Base-by-base conservation (phyloP, 257 asterid species). In the Penstemon barbatus region DNA sequence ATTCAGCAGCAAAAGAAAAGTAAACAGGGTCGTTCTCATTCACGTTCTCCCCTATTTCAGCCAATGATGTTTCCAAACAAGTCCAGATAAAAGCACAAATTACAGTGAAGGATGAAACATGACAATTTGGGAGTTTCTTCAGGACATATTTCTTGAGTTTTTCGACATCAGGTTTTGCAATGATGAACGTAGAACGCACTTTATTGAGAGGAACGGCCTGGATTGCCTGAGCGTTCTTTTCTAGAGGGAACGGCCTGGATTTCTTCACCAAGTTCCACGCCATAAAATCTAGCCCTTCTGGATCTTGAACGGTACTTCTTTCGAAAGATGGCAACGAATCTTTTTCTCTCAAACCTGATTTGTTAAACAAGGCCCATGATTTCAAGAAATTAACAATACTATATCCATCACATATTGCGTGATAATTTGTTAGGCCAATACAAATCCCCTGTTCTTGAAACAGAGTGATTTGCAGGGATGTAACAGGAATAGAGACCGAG, bases 61-160 rank as follows among this genome's bases (percentile, higher is more conserved):
- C 9, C 48, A 3, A 48, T 10, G 49, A 48, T 49, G n/a, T 49
- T 4, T 19, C 69, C 3, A 49, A 5, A 6, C 58, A 64, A 64
- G 12, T 36, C 69, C 59, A 64, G 10, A 64, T 8, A 64, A 19
- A 50, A 40, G 69, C 69, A 53, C 69, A 46, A 8, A 49, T 58
- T 15, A 64, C 69, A 43, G 37, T 44, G 39, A 62, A 62, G 9
- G 67, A 62, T 15, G 67, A 62, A n/a, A 60, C 12, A 12, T 7
- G 37, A 5, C 65, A 44, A 15, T 40, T 5, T 37, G 15, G 65
- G 65, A 7, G 54, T 36, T 33, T 18, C 6, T n/a, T 62, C 42
- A 7, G 4, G 8, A 13, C 67, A 18, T 1, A 6, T 13, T 62
- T 62, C 67, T 62, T 62, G 8, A 62, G 67, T 43, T 62, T 62